phyloP scores from a whole-genome alignment of 495 filamentous ascomycete genomes.

The Polyplosphaeria fusca region DNA sequence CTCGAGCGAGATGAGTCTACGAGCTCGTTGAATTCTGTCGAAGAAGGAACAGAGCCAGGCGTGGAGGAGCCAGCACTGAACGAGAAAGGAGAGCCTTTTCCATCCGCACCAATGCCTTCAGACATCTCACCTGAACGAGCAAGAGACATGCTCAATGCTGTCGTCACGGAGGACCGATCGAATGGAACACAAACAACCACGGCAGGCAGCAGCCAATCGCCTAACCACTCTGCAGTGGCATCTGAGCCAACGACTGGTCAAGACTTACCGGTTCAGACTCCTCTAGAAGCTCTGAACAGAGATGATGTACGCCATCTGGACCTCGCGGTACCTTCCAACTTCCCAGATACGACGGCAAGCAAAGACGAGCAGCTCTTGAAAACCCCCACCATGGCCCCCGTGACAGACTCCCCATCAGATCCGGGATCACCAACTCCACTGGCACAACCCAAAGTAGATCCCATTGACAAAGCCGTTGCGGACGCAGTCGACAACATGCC shows the following conservation, averaged over 20 bases:
- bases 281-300: constrained; percentile 34
- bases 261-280: constrained; percentile 39
- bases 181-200: not conserved
- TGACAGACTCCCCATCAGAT: not conserved
- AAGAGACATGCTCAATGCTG: constrained; percentile 60
- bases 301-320: constrained; percentile 69
- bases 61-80: constrained; percentile 45
- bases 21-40: constrained; percentile 63
- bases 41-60: constrained; percentile 43
- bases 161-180: constrained; percentile 60
- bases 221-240: not conserved
- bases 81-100: constrained; percentile 47
- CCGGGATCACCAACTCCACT: constrained; percentile 7
- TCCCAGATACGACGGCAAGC: constrained; percentile 30
- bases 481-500: constrained; percentile 29
- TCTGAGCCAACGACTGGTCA: not conserved
- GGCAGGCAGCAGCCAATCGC: not conserved
- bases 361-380: constrained; percentile 20
- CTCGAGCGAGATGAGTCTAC: constrained; percentile 77
- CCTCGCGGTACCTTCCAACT: constrained; percentile 57
- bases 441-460: constrained; percentile 16
- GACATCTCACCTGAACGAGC: constrained; percentile 56
- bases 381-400: constrained; percentile 18
- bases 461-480: constrained; percentile 21
- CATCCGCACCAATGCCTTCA: constrained; percentile 35